Base-by-base conservation (phyloP, 768 basidiomycete genomes). In the Leccinum subtestaceum region DNA sequence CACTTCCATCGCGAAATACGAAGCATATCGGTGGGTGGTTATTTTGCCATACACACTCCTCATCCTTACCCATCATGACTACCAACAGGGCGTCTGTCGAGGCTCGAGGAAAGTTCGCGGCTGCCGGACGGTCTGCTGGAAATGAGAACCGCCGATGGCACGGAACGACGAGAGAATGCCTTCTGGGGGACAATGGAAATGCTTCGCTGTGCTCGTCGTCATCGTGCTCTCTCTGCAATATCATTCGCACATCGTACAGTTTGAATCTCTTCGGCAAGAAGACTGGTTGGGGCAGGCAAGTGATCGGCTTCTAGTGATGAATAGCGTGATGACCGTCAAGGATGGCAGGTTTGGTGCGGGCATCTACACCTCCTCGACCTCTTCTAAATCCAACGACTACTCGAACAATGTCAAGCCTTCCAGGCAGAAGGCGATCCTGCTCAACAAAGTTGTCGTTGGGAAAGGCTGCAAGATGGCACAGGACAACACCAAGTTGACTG, bases 301-400 rank as follows among this genome's bases (percentile, higher is more conserved):
- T 61, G 17, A 32, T 23, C 2, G 7, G 17, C 59, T 46, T 50
- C 27, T 8, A 43, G 25, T 12, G 38, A 31, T 32, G 2, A 5
- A 58, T 49, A 17, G 19, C 34, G 49, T 29, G 46, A 52, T 59
- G 52, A 67, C 60, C 51, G n/a, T 45, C 15, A 38, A 5, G 45
- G 21, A 29, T 21, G 56, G 19, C 62, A 87, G 86, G 60, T 88
- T 88, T 52, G 87, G 87, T 25, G 81, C 81, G 38, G 87, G 87
- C 25, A 85, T 88, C 45, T 89, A 88, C 67, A 88, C 87, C 1
- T 87, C 86, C 5, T 85, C 85, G n/a, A 89, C 87, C 1, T 88
- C 88, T n/a, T 89, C 87, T 7, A 89, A 89, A 81, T 86, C 87
- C 17, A 84, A 88, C 59, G 87, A 89, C 70, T 89, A 89, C 66